Base-by-base conservation (phyloP, 176 grass and related monocot species). In the Elymus sibiricus region DNA sequence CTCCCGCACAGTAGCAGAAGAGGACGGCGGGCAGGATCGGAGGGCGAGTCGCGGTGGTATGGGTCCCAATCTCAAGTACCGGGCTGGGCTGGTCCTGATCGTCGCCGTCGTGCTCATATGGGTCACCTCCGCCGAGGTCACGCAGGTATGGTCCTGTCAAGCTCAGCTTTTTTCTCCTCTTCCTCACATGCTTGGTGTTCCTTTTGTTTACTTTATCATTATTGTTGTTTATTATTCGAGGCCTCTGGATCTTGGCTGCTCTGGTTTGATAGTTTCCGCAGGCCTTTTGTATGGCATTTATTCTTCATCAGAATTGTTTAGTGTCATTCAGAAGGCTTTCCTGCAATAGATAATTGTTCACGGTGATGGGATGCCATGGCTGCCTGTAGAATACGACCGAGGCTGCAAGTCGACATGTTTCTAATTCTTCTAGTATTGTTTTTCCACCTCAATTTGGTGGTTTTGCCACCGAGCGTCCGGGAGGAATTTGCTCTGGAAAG, bases 71-170 rank as follows among this genome's bases (percentile, higher is more conserved):
- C 64, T 94, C 79, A 98, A 86, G 86, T 98, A 98, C 66, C 86
- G 93, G 6, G 79, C 90, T 0, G 94, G 97, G 11, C 62, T 96
- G 1, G 83, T 92, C 76, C 90, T 98, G 22, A 98, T 98, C 42
- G 88, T 84, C 1, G 89, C 97, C 32, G 97, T 98, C 56, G 97
- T 98, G 35, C 64, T 98, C 4, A 98, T 98, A 40, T 98, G 97
- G 97, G 97, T 98, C 79, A 90, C 89, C 86, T 98, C 97, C n/a
- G 97, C 97, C 3, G 97, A 98, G 89, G 97, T 98, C 79, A 98
- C 97, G 38, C 97, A 98, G 97, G 97, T 87, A 66, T 11, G 11
- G 0, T 17, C 16, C 2, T 4, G 10, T 11, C 47, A 42, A 2
- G 37, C 67, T 6, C 0, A 71, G 2, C 68, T 0, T 42, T 42